Base-by-base conservation (phyloP, 2,329 filamentous ascomycete genomes). In the Talaromyces sp. region DNA sequence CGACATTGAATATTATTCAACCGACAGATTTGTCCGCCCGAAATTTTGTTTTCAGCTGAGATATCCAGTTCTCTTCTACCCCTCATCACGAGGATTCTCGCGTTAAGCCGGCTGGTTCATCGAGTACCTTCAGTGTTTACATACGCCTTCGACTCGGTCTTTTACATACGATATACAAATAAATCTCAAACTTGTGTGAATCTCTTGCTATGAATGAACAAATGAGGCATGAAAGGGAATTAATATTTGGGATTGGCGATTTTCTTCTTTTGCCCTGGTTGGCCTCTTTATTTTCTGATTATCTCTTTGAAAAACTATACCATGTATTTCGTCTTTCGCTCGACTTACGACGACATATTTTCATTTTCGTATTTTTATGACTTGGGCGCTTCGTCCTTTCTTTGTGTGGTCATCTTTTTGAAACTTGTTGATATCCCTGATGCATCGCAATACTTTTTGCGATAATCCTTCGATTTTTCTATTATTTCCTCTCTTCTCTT, bases 401-500 rank as follows among this genome's bases (percentile, higher is more conserved):
- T 37, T 58, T 50, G 54, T 35, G 37, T 35, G 56, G 47, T 65
- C 64, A 19, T 56, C 16, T 56, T 66, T 47, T 62, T 62, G 63
- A n/a, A 45, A 57, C 27, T 50, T 57, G 52, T 65, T 66, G 54
- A 57, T 65, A 63, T 45, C 57, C 35, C 50, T 48, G 48, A 19
- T 41, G 60, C 31, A 64, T 67, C 57, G 59, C 52, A 31, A 62
- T 57, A 62, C 62, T 47, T 59, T 63, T 19, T 69, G 70, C 62
- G 65, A 52, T 64, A 66, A 41, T 54, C 41, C 60, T 63, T 43
- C 50, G 6, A 24, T 48, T 37, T 33, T 8, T 45, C 41, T 33
- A 19, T 56, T 39, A 39, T 39, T 37, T 54, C 22, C 11, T 37
- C 33, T 56, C 33, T 54, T 35, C 16, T 52, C 24, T 33, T n/a